Base-by-base conservation (phyloP, 164 flowering plant genomes). In the Taxillus chinensis region DNA sequence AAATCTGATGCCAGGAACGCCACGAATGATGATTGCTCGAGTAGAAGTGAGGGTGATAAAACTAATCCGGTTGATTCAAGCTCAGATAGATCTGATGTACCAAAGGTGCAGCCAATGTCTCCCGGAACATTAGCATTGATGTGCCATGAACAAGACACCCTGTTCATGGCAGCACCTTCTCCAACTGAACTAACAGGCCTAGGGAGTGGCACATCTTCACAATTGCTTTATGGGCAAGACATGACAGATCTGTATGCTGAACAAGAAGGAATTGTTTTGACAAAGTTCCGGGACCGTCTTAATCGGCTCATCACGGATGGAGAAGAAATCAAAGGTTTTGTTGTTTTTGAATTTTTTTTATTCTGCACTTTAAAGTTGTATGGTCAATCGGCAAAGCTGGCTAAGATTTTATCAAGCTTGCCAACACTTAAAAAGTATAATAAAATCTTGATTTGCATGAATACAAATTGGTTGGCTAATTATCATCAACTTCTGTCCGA, bases 61-160 rank as follows among this genome's bases (percentile, higher is more conserved):
- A 55, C 42, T 8, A 70, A 76, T 27, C 70, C 72, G 1, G 83
- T 80, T 9, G 79, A 85, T 38, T 76, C 80, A 38, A 70, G 69
- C 62, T 75, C 83, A 48, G 87, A 89, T 78, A 80, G 81, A 63
- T 77, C 73, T 64, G 91, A 86, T 64, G 66, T 56, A 11, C 83
- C 78, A 63, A 82, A 79, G 62, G 71, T 66, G 55, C 78, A 87
- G 68, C 86, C 98, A 37, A 83, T 90, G 90, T 93, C 98, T 68
- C 98, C 98, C 39, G 87, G 82, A 68, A 93, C 96, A 5, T 80
- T 86, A 55, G 98, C 97, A 45, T 71, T 93, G 70, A 90, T 89
- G 97, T 93, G 98, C 59, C 90, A 93, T 74, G 98, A 93, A 76
- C 77, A 85, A 70, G 97, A 90, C 59, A 75, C 96, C 39, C 74